Conservation (phyloP, 495 filamentous ascomycete species). For the Podospora didyma region DNA sequence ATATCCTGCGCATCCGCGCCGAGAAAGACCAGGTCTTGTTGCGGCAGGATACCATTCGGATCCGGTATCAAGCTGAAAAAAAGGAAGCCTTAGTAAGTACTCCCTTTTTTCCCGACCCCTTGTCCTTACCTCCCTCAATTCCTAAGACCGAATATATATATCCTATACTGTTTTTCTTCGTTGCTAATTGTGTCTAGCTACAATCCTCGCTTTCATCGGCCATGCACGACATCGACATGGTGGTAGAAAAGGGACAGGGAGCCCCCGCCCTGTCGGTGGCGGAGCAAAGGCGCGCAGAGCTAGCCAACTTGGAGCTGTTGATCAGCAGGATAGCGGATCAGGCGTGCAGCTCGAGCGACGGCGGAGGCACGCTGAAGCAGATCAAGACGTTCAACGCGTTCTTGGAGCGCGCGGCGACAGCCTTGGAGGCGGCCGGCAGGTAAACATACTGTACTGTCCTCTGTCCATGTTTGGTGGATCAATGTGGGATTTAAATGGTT, state of each 20-base stretch:
- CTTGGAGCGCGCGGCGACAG: constrained; percentile 47
- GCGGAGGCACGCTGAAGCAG: constrained; percentile 47
- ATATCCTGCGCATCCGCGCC: constrained; percentile 58
- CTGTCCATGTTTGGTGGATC: too few relatives aligned
- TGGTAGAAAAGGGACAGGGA: constrained; percentile 42
- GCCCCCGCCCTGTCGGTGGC: constrained; percentile 34
- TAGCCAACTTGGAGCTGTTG: constrained; percentile 46
- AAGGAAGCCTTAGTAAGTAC: constrained; percentile 43
- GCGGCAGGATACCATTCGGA: constrained; percentile 64
- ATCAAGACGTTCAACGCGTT: constrained; percentile 55
- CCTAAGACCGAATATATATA: not conserved
- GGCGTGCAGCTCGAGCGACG: constrained; percentile 37
- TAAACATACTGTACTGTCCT: too few relatives aligned
- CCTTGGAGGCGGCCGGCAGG: constrained; percentile 31
- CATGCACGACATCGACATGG: constrained; percentile 54
- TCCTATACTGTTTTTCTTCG: not conserved
- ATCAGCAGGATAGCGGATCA: constrained; percentile 45
- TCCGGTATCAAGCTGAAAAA: constrained; percentile 51
- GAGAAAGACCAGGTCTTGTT: constrained; percentile 65
- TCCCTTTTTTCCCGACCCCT: not conserved
- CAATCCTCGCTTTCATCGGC: constrained; percentile 46
- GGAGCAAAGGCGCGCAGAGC: constrained; percentile 35
- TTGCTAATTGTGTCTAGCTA: constrained; percentile 26
- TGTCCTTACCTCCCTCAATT: not conserved
- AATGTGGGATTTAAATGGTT: too few relatives aligned